A percentile compares a stretch with the other conserved stretches of the same genome.
phyloP scores from a whole-genome alignment of 305 asterid genomes.

The Solanum hybrid region DNA sequence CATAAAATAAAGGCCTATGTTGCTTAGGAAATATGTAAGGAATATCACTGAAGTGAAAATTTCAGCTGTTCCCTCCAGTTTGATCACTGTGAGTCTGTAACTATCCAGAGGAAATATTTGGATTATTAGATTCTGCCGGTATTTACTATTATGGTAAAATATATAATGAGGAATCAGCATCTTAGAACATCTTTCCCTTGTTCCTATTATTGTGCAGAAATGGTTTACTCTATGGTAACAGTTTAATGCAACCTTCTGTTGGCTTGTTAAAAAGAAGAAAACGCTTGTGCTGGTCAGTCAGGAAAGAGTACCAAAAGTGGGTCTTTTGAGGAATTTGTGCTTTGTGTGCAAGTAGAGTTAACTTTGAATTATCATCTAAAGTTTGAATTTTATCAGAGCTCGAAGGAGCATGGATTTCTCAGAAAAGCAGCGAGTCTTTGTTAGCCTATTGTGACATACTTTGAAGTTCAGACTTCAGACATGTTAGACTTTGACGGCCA shows the following conservation, averaged over 20 bases:
- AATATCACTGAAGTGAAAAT: not conserved
- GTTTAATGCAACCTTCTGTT: not conserved
- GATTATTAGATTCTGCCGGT: not conserved
- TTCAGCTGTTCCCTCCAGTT: not conserved
- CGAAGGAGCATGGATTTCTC: not conserved
- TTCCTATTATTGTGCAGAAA: not conserved
- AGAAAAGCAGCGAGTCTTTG: not conserved
- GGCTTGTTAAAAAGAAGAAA: not conserved
- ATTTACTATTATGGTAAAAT: not conserved
- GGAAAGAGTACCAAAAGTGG: not conserved
- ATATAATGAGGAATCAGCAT: not conserved
- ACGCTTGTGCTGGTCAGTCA: not conserved
- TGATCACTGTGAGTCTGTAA: not conserved
- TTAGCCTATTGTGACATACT: not conserved
- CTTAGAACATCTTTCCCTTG: not conserved
- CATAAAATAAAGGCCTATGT: not conserved
- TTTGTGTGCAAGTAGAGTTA: not conserved
- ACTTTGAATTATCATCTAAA: not conserved
- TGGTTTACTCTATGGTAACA: not conserved
- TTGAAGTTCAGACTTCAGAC: not conserved
- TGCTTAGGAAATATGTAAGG: not conserved
- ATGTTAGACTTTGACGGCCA: not conserved
- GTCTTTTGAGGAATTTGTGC: not conserved
- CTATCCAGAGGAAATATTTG: not conserved
- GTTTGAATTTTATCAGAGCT: not conserved